A percentile compares a stretch with the other conserved stretches of the same genome.
Conservation (phyloP, 345 rosid species). For the Atalantia buxifolia region DNA sequence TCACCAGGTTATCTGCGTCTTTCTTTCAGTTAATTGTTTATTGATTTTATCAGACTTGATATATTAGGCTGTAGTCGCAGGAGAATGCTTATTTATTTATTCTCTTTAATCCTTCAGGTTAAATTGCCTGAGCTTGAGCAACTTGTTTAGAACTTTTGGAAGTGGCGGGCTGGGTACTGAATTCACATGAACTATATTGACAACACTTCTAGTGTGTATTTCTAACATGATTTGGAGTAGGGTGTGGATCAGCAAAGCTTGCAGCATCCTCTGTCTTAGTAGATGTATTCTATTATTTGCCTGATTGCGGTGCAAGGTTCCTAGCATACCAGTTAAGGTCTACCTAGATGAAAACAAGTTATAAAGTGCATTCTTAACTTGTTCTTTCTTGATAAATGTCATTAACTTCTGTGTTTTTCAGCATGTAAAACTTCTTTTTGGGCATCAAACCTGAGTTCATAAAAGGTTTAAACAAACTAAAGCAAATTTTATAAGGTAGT, state of each 20-base stretch:
- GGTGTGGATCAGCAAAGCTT: slow-evolving; percentile 14
- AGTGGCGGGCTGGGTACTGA: slow-evolving; percentile 10
- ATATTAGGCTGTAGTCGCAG: background rate
- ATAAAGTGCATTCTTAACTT: slow-evolving; percentile 18
- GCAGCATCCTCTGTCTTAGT: slow-evolving; percentile 8
- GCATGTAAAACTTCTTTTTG: slow-evolving; percentile 4
- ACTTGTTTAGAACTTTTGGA: slow-evolving; percentile 10
- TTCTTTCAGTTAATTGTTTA: slow-evolving; percentile 1
- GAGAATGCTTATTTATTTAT: background rate
- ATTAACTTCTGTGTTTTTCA: slow-evolving; percentile 12
- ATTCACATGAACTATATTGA: background rate
- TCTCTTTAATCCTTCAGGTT: slow-evolving; percentile 24
- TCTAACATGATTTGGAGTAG: slow-evolving; percentile 1
- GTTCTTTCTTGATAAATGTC: slow-evolving; percentile 20
- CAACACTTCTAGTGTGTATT: background rate
- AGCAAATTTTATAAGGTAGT: background rate
- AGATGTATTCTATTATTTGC: slow-evolving; percentile 12
- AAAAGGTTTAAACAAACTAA: background rate
- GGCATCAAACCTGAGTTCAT: slow-evolving; percentile 7
- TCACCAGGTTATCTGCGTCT: background rate
- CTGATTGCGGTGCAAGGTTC: slow-evolving; percentile 7
- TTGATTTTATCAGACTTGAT: background rate
- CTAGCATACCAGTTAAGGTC: background rate
- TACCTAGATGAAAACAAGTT: slow-evolving; percentile 12
- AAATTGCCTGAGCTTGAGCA: slow-evolving; percentile 22